A percentile compares a stretch with the other conserved stretches of the same genome.
phyloP scores from a whole-genome alignment of 768 basidiomycete species.

The Russula earlei region DNA sequence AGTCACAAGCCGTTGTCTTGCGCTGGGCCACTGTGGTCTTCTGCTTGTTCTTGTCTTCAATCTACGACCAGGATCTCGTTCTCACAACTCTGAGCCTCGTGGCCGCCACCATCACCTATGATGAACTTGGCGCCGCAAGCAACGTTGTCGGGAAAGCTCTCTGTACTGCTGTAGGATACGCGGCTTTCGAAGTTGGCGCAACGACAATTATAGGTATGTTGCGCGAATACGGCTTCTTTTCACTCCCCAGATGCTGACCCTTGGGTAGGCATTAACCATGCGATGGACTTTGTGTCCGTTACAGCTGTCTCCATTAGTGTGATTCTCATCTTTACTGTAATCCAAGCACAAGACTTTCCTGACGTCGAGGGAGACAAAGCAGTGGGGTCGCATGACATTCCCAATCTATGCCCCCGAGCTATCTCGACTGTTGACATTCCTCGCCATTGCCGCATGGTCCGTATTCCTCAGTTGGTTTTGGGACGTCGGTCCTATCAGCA shows the following conservation, averaged over 20 bases:
- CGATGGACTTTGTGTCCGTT: conserved; percentile 14
- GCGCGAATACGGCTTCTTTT: not conserved
- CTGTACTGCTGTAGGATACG: conserved; percentile 19
- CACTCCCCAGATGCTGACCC: not conserved
- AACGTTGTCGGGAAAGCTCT: conserved; percentile 18
- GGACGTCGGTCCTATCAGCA: conserved; percentile 16
- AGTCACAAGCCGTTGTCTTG: conserved; percentile 12
- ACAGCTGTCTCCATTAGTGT: conserved; percentile 17
- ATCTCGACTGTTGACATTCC: conserved; percentile 18
- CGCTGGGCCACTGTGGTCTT: conserved; percentile 17
- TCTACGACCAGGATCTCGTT: conserved; percentile 16
- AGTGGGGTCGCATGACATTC: conserved; percentile 20
- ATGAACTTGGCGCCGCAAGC: conserved; percentile 9
- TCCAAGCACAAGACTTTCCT: conserved; percentile 23
- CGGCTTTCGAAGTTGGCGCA: conserved; percentile 20
- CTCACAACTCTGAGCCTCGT: conserved; percentile 18
- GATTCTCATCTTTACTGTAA: conserved; percentile 20
- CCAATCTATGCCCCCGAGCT: conserved; percentile 20
- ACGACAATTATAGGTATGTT: conserved; percentile 13
- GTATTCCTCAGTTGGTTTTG: conserved; percentile 19
- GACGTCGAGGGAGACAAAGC: conserved; percentile 22
- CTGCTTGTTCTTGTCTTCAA: conserved; percentile 15
- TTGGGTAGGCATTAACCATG: not conserved
- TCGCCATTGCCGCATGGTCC: conserved; percentile 21
- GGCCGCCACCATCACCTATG: conserved; percentile 18